A percentile compares a stretch with the other conserved stretches of the same genome.
These are phyloP conservation scores for Diddensiella caesifluorescens DNA, from an alignment of 805 yeast genomes.

Conservation along the genomic window DNA sequence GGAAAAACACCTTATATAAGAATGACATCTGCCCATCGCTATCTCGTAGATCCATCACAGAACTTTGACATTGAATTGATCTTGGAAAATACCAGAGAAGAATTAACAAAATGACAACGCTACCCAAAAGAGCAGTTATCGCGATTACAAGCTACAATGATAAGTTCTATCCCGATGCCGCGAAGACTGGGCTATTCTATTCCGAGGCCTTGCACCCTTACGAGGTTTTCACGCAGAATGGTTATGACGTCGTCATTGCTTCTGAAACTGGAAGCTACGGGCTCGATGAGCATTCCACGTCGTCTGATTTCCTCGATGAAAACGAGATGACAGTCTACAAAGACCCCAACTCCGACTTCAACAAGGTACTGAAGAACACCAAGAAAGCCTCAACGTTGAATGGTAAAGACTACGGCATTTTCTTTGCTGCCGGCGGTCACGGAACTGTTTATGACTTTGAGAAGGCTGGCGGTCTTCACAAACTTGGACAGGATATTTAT, in stretches of 20 bases:
- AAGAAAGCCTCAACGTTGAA: slow-evolving; percentile 47
- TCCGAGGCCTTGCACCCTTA: slow-evolving; percentile 59
- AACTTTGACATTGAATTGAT: too few species aligned
- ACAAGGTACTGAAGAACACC: slow-evolving; percentile 35
- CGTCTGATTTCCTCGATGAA: slow-evolving; percentile 38
- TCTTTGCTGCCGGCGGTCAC: slow-evolving; percentile 65
- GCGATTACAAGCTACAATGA: slow-evolving; percentile 21
- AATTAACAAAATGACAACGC: too few species aligned
- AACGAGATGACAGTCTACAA: slow-evolving; percentile 40
- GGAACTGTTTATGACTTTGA: slow-evolving; percentile 57
- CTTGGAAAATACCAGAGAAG: too few species aligned
- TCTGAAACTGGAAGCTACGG: slow-evolving; percentile 56
- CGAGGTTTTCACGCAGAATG: slow-evolving; percentile 42
- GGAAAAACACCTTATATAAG: too few species aligned
- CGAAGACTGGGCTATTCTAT: slow-evolving; percentile 56
- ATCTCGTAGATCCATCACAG: too few species aligned
- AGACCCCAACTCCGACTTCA: slow-evolving; percentile 38
- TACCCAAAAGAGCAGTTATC: slow-evolving; percentile 16
- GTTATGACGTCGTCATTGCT: slow-evolving; percentile 49
- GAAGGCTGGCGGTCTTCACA: slow-evolving; percentile 42
- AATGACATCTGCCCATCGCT: too few species aligned
- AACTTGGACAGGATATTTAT: slow-evolving; percentile 44
- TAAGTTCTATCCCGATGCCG: slow-evolving; percentile 51
- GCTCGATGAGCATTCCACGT: slow-evolving; percentile 52
- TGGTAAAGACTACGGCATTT: slow-evolving; percentile 45